Evolutionary conservation across 208 protist species (phyloP), one percentile per base, ranked within the genome.

Genomic region (Leishmania tropica): DNA sequence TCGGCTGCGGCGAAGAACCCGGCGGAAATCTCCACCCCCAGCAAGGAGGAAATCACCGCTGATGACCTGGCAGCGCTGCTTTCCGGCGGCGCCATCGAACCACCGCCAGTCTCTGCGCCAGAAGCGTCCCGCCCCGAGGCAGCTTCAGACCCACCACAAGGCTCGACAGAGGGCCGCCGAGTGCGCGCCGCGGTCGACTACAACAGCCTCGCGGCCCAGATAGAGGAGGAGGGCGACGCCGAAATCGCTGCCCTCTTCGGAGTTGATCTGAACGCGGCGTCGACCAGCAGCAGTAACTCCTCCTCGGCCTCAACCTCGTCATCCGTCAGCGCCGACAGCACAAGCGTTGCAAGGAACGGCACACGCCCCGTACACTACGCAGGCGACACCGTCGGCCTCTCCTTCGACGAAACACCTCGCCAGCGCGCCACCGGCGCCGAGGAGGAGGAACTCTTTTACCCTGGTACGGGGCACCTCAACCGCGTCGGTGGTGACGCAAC

Each of bases 381-480:
- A 1, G 90, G 92, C 19, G 92, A 95, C 79, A 88, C 87, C 1
- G 89, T 87, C 40, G 91, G 91, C 1, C 47, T 92, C 47, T 90
- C 91, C n/a, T 86, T 81, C 40, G 93, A 97, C 60, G 79, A 80
- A 37, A 72, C 35, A 60, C 21, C 62, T 51, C n/a, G 24, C 42
- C 74, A 15, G 47, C n/a, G 35, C 35, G 62, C 47, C 62, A 56
- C 24, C 54, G 40, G 4, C 2, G 17, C 24, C 35, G 84, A 73
- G 42, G 74, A 48, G 48, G 80, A 89, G 35, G 83, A 87, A 42
- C 71, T 80, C 28, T 99, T 99, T 85, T 99, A 99, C 83, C 98
- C 98, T n/a, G 95, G 95, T 70, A 98, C 97, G 45, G 97, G 97
- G 35, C 94, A 97, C 67, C 79, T 92, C 24, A 72, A 83, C 68